Evolutionary conservation across 1,139 yeast genomes (phyloP).

Genomic region (Oligophagozyma castellii): DNA sequence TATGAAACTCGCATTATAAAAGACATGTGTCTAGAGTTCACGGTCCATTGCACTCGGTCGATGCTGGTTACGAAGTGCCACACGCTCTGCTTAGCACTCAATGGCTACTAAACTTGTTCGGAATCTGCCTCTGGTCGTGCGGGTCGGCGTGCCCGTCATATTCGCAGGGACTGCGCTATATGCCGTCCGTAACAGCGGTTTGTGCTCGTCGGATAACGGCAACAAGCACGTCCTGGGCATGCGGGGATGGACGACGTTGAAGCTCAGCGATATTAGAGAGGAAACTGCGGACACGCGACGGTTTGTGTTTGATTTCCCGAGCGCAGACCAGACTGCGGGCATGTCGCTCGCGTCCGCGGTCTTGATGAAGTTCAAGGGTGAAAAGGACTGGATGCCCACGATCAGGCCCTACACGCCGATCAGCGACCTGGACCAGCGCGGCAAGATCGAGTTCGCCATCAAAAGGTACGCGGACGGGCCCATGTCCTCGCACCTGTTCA

Average conservation of each 20-base stretch:
- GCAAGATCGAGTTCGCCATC: slow-evolving; percentile 66
- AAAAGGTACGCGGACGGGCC: slow-evolving; percentile 78
- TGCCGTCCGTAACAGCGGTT: no score
- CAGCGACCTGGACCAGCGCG: slow-evolving; percentile 54
- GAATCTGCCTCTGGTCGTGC: no score
- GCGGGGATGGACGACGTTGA: slow-evolving; percentile 79
- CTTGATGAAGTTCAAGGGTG: slow-evolving; percentile 78
- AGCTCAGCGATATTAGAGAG: slow-evolving; percentile 37
- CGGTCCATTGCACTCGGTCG: no score
- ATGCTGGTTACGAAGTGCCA: no score
- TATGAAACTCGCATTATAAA: no score
- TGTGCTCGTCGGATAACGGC: no score
- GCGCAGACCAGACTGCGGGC: slow-evolving; percentile 60
- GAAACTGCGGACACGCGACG: slow-evolving; percentile 49
- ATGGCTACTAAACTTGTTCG: no score
- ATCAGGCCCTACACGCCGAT: slow-evolving; percentile 96
- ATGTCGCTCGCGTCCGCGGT: slow-evolving; percentile 69
- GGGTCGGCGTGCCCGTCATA: no score
- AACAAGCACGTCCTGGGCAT: slow-evolving; percentile 52
- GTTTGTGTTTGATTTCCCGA: slow-evolving; percentile 59
- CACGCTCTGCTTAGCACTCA: no score
- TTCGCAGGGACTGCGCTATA: no score
- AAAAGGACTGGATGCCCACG: no score
- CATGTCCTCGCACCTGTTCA: slow-evolving; percentile 63
- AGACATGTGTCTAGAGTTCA: no score